phyloP scores from a whole-genome alignment of 371 early-diverging fungal species.

The Rhizopus arrhizus region DNA sequence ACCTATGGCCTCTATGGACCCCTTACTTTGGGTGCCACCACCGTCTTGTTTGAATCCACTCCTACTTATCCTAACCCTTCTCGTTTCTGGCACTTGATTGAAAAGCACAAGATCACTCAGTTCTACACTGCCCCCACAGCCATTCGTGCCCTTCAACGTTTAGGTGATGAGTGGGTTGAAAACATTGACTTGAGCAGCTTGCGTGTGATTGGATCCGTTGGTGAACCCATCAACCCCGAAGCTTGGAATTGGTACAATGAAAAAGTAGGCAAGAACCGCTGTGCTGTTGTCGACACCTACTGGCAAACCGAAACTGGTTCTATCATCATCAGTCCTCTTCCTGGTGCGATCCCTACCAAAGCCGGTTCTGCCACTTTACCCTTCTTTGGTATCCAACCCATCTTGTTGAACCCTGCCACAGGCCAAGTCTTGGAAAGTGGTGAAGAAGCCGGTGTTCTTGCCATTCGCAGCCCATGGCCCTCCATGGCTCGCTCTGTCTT shows the following conservation, averaged over 20 bases:
- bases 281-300: conserved; percentile 95
- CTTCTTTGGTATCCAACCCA: conserved; percentile 92
- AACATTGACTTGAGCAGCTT: conserved; percentile 75
- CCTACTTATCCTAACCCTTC: conserved; percentile 82
- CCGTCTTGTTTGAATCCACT: conserved; percentile 89
- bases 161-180: conserved; percentile 80
- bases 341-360: conserved; percentile 82
- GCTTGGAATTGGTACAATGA: conserved; percentile 96
- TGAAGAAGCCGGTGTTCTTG: conserved; percentile 86
- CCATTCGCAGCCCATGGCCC: conserved; percentile 88
- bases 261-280: conserved; percentile 80
- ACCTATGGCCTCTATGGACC: conserved; percentile 95
- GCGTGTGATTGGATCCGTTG: conserved; percentile 92
- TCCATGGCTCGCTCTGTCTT: conserved; percentile 93
- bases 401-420: conserved; percentile 77
- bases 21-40: conserved; percentile 83
- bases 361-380: conserved; percentile 95
- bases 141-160: conserved; percentile 87
- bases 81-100: conserved; percentile 83
- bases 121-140: conserved; percentile 99
- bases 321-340: conserved; percentile 88
- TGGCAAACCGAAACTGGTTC: conserved; percentile 97
- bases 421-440: conserved; percentile 71
- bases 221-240: conserved; percentile 97
- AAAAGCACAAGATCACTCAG: conserved; percentile 89